Percentiles rank a stretch among this genome's conserved stretches.
Evolutionary conservation across 257 asterid species (phyloP).

Genomic region (Lantana camara): DNA sequence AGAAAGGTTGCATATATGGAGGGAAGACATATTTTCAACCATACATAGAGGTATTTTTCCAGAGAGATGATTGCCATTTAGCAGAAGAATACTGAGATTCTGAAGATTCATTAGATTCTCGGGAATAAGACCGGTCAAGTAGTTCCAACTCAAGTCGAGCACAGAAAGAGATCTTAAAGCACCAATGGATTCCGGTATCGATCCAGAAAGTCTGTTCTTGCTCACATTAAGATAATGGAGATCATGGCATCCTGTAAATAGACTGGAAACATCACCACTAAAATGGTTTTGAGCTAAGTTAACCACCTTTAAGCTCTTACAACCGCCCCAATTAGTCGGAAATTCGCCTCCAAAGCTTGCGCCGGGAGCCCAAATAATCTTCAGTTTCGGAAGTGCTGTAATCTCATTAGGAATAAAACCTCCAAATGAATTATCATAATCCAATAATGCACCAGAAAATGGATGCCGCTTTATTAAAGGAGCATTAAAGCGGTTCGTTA

Average conservation of each 20-base stretch:
- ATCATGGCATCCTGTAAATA: slow-evolving; percentile 26
- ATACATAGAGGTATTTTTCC: slow-evolving; percentile 18
- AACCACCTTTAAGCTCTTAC: slow-evolving; percentile 36
- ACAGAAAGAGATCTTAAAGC: slow-evolving; percentile 10
- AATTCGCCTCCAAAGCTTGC: slow-evolving; percentile 35
- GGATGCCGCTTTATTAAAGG: slow-evolving; percentile 19
- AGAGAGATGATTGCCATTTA: slow-evolving; percentile 1
- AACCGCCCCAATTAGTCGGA: slow-evolving; percentile 35
- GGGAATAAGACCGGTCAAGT: slow-evolving; percentile 15
- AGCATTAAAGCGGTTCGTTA: slow-evolving; percentile 33
- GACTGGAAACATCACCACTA: slow-evolving; percentile 24
- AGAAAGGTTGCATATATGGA: slow-evolving; percentile 20
- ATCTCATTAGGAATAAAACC: slow-evolving; percentile 44
- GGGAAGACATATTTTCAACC: slow-evolving; percentile 5
- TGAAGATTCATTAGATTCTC: slow-evolving; percentile 1
- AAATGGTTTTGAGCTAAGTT: slow-evolving; percentile 38
- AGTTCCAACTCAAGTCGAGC: slow-evolving; percentile 27
- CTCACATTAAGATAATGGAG: slow-evolving; percentile 32
- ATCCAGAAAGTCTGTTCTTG: slow-evolving; percentile 18
- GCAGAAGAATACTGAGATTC: slow-evolving; percentile 12
- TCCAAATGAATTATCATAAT: slow-evolving; percentile 33
- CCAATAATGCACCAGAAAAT: slow-evolving; percentile 12
- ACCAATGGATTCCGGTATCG: slow-evolving; percentile 17
- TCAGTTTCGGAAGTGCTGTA: slow-evolving; percentile 39
- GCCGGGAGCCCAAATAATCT: slow-evolving; percentile 42